These are phyloP conservation scores for Saururus chinensis DNA, from an alignment of 164 flowering plant genomes.

Conservation along the genomic window DNA sequence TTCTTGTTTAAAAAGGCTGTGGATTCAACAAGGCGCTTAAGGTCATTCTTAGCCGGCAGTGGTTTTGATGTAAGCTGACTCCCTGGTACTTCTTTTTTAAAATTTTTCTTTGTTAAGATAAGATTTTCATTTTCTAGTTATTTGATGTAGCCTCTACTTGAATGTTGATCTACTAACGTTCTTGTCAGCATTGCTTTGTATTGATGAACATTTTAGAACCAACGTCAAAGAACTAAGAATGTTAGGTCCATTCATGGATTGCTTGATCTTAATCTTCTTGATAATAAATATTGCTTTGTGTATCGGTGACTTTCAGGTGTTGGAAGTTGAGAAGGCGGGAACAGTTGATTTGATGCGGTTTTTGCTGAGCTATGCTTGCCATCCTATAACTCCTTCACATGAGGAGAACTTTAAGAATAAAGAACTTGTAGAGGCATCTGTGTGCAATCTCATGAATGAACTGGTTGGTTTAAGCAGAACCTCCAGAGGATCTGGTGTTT, in stretches of 20 bases:
- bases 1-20: conserved; percentile 45
- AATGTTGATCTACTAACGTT: neutral
- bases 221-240: neutral
- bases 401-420: conserved; percentile 16
- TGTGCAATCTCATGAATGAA: conserved; percentile 53
- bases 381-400: conserved; percentile 23
- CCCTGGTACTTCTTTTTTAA: neutral
- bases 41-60: conserved; percentile 24
- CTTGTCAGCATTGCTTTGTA: neutral
- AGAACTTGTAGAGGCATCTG: conserved; percentile 56
- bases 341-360: conserved; percentile 69
- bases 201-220: neutral
- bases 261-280: neutral
- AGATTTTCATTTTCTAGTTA: neutral
- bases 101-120: neutral
- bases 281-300: neutral
- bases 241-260: neutral
- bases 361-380: conserved; percentile 57
- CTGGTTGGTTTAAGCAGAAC: conserved; percentile 26
- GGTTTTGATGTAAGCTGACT: conserved; percentile 31
- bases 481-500: conserved; percentile 9
- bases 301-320: conserved; percentile 22
- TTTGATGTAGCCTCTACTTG: neutral
- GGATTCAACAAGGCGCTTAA: conserved; percentile 40
- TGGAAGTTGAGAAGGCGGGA: conserved; percentile 32